These are phyloP conservation scores for Aspergillus versicolor DNA, from an alignment of 2,329 filamentous ascomycete species.

Conservation along the genomic window DNA sequence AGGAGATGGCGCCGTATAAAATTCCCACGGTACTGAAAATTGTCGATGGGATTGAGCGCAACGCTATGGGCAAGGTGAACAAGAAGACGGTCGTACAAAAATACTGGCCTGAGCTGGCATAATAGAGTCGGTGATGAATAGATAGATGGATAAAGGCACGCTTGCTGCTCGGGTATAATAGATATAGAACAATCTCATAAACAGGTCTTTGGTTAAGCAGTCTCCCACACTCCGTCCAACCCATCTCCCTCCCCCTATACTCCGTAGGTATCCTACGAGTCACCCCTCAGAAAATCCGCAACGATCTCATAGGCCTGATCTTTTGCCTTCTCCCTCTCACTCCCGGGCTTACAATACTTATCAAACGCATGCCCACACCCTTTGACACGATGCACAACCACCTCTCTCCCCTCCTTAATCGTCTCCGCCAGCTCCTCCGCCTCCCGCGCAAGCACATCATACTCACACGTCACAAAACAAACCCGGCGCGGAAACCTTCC, in stretches of 20 bases:
- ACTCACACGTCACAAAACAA: slow-evolving; percentile 25
- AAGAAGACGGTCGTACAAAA: slow-evolving; percentile 42
- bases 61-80: slow-evolving; percentile 82
- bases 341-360: slow-evolving; percentile 30
- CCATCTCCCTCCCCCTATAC: not conserved
- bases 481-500: slow-evolving; percentile 21
- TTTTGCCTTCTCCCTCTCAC: slow-evolving; percentile 23
- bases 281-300: slow-evolving; percentile 20
- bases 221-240: too few species aligned
- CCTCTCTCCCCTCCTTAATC: slow-evolving; percentile 15
- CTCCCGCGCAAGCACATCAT: slow-evolving; percentile 26
- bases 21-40: slow-evolving; percentile 85
- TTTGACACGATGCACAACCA: slow-evolving; percentile 27
- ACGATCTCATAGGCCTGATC: slow-evolving; percentile 32
- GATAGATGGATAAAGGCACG: not conserved
- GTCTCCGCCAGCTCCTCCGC: slow-evolving; percentile 23
- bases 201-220: not conserved
- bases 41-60: slow-evolving; percentile 58
- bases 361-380: slow-evolving; percentile 39
- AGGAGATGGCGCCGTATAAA: slow-evolving; percentile 77
- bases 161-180: not conserved
- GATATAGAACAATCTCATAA: not conserved
- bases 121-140: not conserved
- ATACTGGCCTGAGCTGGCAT: slow-evolving; percentile 33
- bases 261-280: not conserved